A percentile compares a stretch with the other conserved stretches of the same genome.
Evolutionary conservation across 345 rosid species (phyloP).

Genomic region (Trapa bicornis): DNA sequence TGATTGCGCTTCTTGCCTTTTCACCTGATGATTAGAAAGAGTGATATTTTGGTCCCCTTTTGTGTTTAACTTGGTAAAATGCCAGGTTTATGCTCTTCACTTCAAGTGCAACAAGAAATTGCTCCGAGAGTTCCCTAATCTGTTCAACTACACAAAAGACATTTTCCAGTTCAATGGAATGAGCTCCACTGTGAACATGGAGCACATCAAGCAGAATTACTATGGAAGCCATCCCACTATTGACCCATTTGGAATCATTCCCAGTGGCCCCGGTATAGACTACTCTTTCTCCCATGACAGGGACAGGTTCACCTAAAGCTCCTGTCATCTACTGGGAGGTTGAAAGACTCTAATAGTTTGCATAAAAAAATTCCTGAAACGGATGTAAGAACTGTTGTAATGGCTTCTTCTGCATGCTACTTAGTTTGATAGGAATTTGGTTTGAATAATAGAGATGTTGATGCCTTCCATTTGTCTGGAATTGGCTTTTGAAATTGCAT

Average conservation of each 20-base stretch:
- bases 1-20: too few relatives aligned
- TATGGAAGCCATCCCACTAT: constrained; percentile 36
- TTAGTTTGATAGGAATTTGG: not conserved
- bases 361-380: not conserved
- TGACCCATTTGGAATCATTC: constrained; percentile 32
- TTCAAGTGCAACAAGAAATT: constrained; percentile 43
- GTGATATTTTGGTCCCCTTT: not conserved
- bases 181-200: constrained; percentile 28
- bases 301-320: constrained; percentile 15
- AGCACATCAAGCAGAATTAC: constrained; percentile 31
- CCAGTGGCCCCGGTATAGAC: constrained; percentile 28
- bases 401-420: not conserved
- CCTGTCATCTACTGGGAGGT: not conserved
- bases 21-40: too few relatives aligned
- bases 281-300: constrained; percentile 28
- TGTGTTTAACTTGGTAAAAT: not conserved
- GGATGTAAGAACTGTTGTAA: not conserved
- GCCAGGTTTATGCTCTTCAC: constrained; percentile 40
- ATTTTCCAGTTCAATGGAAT: constrained; percentile 31
- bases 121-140: constrained; percentile 30
- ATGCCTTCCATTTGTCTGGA: not conserved
- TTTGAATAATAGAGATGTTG: not conserved
- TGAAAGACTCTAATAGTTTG: not conserved
- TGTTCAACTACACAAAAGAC: constrained; percentile 38
- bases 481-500: not conserved